Evolutionary conservation across 495 filamentous ascomycete genomes (phyloP).

Genomic region (Penicillium egyptiacum): DNA sequence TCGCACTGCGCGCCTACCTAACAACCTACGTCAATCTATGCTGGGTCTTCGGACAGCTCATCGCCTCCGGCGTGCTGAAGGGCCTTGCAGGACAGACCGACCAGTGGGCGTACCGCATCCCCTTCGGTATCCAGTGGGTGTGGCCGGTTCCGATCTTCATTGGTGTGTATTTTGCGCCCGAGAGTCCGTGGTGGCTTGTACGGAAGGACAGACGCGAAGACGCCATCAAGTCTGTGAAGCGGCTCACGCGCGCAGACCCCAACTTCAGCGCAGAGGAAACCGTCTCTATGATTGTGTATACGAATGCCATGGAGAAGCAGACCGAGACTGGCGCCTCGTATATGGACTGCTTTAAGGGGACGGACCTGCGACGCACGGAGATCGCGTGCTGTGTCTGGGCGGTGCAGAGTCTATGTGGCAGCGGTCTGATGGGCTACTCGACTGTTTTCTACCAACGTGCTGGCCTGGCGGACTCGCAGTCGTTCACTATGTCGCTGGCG

Average conservation of each 20-base stretch:
- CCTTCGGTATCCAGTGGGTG: slow-evolving; percentile 77
- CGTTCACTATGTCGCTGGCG: slow-evolving; percentile 30
- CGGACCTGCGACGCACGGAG: slow-evolving; percentile 69
- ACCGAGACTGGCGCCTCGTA: slow-evolving; percentile 62
- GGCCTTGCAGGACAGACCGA: slow-evolving; percentile 52
- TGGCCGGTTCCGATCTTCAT: slow-evolving; percentile 72
- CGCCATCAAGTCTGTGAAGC: slow-evolving; percentile 62
- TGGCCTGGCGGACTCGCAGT: slow-evolving; percentile 31
- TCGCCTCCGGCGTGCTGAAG: slow-evolving; percentile 61
- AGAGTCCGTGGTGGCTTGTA: slow-evolving; percentile 81
- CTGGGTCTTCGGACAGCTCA: slow-evolving; percentile 74
- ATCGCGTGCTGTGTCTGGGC: slow-evolving; percentile 76
- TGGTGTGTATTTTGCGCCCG: slow-evolving; percentile 67
- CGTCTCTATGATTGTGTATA: slow-evolving; percentile 78
- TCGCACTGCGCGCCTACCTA: slow-evolving; percentile 66
- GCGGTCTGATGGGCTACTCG: slow-evolving; percentile 72
- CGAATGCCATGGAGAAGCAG: slow-evolving; percentile 68
- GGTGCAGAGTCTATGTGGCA: slow-evolving; percentile 73
- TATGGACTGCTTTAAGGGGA: slow-evolving; percentile 70
- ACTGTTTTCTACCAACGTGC: slow-evolving; percentile 66
- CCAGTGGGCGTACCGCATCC: slow-evolving; percentile 64
- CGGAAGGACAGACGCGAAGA: slow-evolving; percentile 63
- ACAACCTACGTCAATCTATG: slow-evolving; percentile 80
- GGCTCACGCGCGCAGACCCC: slow-evolving; percentile 58
- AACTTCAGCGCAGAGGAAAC: slow-evolving; percentile 70